A percentile compares a stretch with the other conserved stretches of the same genome.
Conservation (phyloP, 2,329 filamentous ascomycete genomes). For the Bipolaris zeicola region DNA sequence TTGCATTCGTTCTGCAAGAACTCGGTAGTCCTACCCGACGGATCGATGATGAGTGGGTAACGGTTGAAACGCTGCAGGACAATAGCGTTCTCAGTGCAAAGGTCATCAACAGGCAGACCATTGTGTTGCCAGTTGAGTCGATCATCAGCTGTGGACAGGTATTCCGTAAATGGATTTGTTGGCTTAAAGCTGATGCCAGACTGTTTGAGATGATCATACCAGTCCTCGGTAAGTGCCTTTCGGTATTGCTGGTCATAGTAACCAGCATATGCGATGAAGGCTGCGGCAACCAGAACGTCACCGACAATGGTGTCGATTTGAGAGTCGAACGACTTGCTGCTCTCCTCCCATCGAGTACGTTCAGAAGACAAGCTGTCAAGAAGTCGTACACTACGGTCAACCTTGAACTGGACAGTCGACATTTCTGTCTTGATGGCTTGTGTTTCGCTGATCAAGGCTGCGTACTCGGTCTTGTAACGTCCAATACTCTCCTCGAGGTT, state of each 20-base stretch:
- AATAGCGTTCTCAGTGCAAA: conserved; percentile 98
- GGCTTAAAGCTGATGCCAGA: conserved; percentile 95
- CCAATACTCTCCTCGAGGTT: conserved; percentile 88
- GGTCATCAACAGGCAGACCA: conserved; percentile 88
- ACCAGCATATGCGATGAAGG: conserved; percentile 94
- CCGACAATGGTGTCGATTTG: conserved; percentile 96
- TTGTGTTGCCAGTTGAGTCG: conserved; percentile 94
- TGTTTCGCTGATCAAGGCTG: conserved; percentile 92
- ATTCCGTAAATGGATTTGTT: conserved; percentile 93
- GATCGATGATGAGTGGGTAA: conserved; percentile 97
- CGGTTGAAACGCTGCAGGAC: conserved; percentile 97
- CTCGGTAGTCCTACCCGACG: conserved; percentile 90
- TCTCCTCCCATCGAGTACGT: conserved; percentile 90
- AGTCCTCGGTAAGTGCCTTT: conserved; percentile 97
- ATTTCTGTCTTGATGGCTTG: conserved; percentile 98
- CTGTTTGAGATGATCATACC: conserved; percentile 88
- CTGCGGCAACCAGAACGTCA: conserved; percentile 93
- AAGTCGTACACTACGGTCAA: conserved; percentile 91
- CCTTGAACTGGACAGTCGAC: conserved; percentile 95
- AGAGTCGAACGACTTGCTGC: conserved; percentile 96
- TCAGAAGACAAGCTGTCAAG: conserved; percentile 96
- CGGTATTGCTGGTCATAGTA: conserved; percentile 98
- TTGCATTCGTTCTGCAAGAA: conserved; percentile 95
- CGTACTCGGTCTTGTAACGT: conserved; percentile 95
- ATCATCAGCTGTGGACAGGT: conserved; percentile 94